Evolutionary conservation across 768 basidiomycete genomes (phyloP).

Genomic region (Termitomyces heimii): DNA sequence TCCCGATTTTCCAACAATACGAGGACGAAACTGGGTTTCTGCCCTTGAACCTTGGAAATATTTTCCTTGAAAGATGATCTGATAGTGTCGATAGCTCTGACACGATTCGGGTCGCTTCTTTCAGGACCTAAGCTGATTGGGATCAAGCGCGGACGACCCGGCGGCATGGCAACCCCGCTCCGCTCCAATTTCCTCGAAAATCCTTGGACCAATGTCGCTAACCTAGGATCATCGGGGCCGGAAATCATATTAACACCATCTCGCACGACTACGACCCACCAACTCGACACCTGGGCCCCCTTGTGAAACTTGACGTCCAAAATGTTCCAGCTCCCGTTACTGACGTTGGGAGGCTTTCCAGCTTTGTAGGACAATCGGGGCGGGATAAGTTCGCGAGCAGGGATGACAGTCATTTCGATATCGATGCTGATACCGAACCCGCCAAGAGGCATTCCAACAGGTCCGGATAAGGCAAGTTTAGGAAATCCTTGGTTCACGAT

Average conservation of each 20-base stretch:
- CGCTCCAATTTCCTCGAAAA: conserved; percentile 50
- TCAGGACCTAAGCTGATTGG: conserved; percentile 22
- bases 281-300: conserved; percentile 44
- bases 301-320: conserved; percentile 61
- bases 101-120: conserved; percentile 25
- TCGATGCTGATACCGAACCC: conserved; percentile 57
- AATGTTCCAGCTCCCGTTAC: conserved; percentile 74
- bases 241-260: conserved; percentile 37
- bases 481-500: conserved; percentile 58
- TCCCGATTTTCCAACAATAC: conserved; percentile 65
- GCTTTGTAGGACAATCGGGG: conserved; percentile 52
- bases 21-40: conserved; percentile 58
- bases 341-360: conserved; percentile 34
- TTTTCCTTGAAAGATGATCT: conserved; percentile 29
- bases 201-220: conserved; percentile 39
- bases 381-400: conserved; percentile 56
- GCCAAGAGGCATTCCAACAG: conserved; percentile 29
- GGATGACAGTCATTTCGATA: conserved; percentile 54
- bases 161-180: conserved; percentile 53
- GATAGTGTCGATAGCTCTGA: conserved; percentile 33
- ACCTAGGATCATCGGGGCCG: conserved; percentile 34
- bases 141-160: conserved; percentile 28
- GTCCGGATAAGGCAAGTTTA: conserved; percentile 39
- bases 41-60: conserved; percentile 14
- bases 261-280: conserved; percentile 63